phyloP scores from a whole-genome alignment of 805 yeast species.

The Yamadazyma scolyti region DNA sequence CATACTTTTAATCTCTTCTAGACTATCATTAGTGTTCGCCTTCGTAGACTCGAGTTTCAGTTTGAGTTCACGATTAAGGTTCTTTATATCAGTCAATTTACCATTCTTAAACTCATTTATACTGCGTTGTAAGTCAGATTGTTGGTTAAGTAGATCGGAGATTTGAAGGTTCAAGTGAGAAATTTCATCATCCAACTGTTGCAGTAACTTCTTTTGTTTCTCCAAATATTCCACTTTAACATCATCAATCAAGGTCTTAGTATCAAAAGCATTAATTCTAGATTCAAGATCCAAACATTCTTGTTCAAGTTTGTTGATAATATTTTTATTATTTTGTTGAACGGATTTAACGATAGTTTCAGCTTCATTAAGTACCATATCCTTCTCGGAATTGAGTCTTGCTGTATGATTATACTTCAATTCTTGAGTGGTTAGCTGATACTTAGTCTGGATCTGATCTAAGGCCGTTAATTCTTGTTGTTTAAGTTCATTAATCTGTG shows the following conservation, averaged over 20 bases:
- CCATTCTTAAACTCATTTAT: no score
- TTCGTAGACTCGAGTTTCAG: background rate
- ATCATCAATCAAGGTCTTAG: constrained; percentile 3
- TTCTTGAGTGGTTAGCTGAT: constrained; percentile 19
- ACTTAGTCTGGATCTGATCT: constrained; percentile 19
- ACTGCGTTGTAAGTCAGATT: no score
- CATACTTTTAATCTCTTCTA: constrained; percentile 1
- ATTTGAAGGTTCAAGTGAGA: constrained; percentile 12
- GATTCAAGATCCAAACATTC: constrained; percentile 14
- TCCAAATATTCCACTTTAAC: constrained; percentile 2
- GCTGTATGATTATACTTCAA: constrained; percentile 17
- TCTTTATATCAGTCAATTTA: no score
- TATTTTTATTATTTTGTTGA: constrained; percentile 23
- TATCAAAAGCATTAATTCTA: constrained; percentile 7
- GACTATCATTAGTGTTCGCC: background rate
- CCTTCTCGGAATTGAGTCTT: constrained; percentile 22
- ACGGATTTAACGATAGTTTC: constrained; percentile 34
- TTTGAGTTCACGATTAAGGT: background rate
- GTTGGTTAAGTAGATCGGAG: no score
- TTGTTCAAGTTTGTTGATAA: constrained; percentile 17
- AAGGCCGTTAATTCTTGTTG: constrained; percentile 20
- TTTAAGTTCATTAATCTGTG: constrained; percentile 28
- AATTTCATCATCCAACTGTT: constrained; percentile 3
- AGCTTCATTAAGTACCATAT: constrained; percentile 26
- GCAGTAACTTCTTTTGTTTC: constrained; percentile 5